These are phyloP conservation scores for Mycena albidolilacea DNA, from an alignment of 768 basidiomycete genomes.

Conservation along the genomic window DNA sequence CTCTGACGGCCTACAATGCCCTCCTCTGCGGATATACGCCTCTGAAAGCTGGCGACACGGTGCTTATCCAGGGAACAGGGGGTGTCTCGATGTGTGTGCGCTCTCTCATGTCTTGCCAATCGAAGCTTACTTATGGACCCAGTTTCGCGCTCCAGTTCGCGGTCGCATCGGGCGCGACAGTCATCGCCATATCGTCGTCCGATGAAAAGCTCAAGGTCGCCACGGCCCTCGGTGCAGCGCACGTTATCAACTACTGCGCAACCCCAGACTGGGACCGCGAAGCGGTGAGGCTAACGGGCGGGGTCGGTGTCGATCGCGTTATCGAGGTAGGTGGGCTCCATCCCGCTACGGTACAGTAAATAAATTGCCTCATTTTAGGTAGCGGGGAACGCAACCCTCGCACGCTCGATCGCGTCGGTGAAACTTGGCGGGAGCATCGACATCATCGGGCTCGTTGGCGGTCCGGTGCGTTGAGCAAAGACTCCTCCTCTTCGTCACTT, in stretches of 20 bases:
- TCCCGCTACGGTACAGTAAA: constrained; percentile 29
- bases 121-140: background rate
- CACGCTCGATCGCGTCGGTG: constrained; percentile 47
- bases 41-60: constrained; percentile 64
- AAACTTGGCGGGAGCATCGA: constrained; percentile 50
- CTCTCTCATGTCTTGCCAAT: background rate
- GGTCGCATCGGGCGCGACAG: constrained; percentile 62
- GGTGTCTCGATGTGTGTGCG: constrained; percentile 57
- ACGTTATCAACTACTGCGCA: constrained; percentile 68
- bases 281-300: constrained; percentile 52
- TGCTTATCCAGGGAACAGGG: constrained; percentile 62
- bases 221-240: constrained; percentile 25
- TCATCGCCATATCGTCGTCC: constrained; percentile 67
- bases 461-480: constrained; percentile 31
- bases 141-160: constrained; percentile 66
- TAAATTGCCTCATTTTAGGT: constrained; percentile 45
- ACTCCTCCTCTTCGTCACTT: too few relatives aligned
- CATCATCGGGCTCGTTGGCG: constrained; percentile 49
- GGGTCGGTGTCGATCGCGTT: constrained; percentile 43
- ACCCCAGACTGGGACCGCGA: constrained; percentile 65
- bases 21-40: constrained; percentile 52
- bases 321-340: constrained; percentile 43
- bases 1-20: constrained; percentile 66
- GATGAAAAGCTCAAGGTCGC: constrained; percentile 62
- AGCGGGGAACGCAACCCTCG: constrained; percentile 56